These are phyloP conservation scores for Grigorovia yakushimaensis DNA, from an alignment of 805 yeast genomes.

Conservation along the genomic window DNA sequence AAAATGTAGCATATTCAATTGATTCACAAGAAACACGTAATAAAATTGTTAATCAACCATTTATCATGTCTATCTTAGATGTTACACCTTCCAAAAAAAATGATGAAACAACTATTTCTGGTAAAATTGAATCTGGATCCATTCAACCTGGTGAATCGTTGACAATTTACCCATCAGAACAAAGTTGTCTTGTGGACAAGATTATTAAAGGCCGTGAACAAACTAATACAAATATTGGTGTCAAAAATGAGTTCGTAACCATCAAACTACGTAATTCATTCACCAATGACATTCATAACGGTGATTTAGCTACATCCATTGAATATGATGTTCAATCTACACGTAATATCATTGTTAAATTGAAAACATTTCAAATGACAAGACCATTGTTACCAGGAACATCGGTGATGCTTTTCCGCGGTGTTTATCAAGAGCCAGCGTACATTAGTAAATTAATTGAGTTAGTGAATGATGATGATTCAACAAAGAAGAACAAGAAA, in stretches of 20 bases:
- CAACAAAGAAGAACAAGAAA: conserved; percentile 81
- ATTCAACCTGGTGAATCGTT: conserved; percentile 65
- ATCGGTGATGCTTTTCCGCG: conserved; percentile 66
- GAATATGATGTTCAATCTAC: conserved; percentile 39
- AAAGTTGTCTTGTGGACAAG: conserved; percentile 31
- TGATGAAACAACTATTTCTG: conserved; percentile 44
- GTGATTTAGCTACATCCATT: conserved; percentile 53
- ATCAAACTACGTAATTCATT: conserved; percentile 31
- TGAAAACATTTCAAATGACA: conserved; percentile 53
- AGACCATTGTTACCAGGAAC: conserved; percentile 76
- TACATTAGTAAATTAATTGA: conserved; percentile 41
- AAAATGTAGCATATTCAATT: conserved; percentile 28
- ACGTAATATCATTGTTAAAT: conserved; percentile 42
- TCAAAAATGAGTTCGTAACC: conserved; percentile 47
- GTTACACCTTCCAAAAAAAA: conserved; percentile 38
- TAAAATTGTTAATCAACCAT: conserved; percentile 31
- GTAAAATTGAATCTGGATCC: conserved; percentile 58
- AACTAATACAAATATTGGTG: conserved; percentile 28
- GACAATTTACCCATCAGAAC: conserved; percentile 43
- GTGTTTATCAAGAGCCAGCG: conserved; percentile 64
- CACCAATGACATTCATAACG: conserved; percentile 43
- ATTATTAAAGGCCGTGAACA: conserved; percentile 19
- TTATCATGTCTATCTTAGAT: conserved; percentile 57
- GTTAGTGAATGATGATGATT: conserved; percentile 63
- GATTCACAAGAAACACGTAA: conserved; percentile 8